Evolutionary conservation across 2,329 filamentous ascomycete species (phyloP).

Genomic region (Waltergamsia citrina): DNA sequence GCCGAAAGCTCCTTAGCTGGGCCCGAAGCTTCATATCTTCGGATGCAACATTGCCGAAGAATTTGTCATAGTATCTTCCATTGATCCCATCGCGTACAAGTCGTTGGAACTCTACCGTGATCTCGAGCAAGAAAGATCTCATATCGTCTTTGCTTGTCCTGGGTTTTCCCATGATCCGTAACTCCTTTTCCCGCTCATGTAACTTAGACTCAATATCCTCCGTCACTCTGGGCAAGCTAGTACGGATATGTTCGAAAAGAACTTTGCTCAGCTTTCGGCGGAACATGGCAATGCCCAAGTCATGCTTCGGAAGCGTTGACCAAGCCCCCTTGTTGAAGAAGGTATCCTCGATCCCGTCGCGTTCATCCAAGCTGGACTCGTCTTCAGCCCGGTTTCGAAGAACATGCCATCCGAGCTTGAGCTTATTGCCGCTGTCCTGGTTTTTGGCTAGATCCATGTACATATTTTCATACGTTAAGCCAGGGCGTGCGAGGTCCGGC

Average conservation of each 20-base stretch:
- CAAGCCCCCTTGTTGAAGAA: constrained; percentile 17
- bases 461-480: constrained; percentile 25
- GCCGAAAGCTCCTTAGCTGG: constrained; percentile 17
- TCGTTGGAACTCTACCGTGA: constrained; percentile 23
- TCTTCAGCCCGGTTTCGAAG: constrained; percentile 32
- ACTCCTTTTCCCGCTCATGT: constrained; percentile 1
- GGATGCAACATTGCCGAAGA: constrained; percentile 20
- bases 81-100: constrained; percentile 16
- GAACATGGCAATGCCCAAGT: constrained; percentile 5
- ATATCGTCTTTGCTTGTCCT: constrained; percentile 14
- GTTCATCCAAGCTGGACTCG: constrained; percentile 7
- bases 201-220: constrained; percentile 8
- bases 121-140: constrained; percentile 20
- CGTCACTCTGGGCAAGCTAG: constrained; percentile 4
- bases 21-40: constrained; percentile 17
- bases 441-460: constrained; percentile 21
- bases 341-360: constrained; percentile 15
- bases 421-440: constrained; percentile 14
- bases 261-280: constrained; percentile 7
- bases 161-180: constrained; percentile 9
- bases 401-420: constrained; percentile 38
- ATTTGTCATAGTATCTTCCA: constrained; percentile 20
- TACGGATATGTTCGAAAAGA: constrained; percentile 4
- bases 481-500: constrained; percentile 30
- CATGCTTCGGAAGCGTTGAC: constrained; percentile 8